Base-by-base conservation (phyloP, 2,329 filamentous ascomycete genomes). In the Bipolaris sorokiniana region DNA sequence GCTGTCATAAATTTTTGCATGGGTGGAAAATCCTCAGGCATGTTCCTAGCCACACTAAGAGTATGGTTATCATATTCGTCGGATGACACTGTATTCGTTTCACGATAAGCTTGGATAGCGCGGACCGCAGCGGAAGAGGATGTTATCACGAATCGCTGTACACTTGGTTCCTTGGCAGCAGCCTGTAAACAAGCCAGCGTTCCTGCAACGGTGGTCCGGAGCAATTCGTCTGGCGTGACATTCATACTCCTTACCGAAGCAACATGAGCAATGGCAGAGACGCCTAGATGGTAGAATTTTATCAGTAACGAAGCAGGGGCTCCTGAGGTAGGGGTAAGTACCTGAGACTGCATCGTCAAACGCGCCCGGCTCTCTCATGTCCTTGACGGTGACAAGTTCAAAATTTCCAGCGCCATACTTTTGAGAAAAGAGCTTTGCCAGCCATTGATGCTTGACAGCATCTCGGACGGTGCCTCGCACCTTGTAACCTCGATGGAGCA, bases 131-230 rank as follows among this genome's bases (percentile, higher is more conserved):
- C 64, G 18, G 73, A 78, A 13, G 76, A 79, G 1, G 77, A 80
- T 1, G 78, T 80, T 47, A 71, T 70, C 10, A 81, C 78, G 37
- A 80, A 71, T 4, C 77, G 68, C 57, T 78, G 78, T 23, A 84
- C 64, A 0, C 70, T 76, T 0, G 77, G 68, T 31, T 79, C 73
- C 22, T 75, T 75, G 2, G 70, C 63, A 0, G 79, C 78, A 1
- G 81, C 75, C 0, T 74, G 67, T 0, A 82, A 64, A n/a, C 79
- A 70, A 36, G 76, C 73, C 7, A 68, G 61, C 1, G 74, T 70
- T 5, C 77, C 77, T 1, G 66, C 61, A 7, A 81, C 66, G 0
- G 75, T 78, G 0, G 67, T 69, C 20, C 45, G 33, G 23, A 60
- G 26, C 40, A 60, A 42, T 34, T 60, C 46, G 2, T 47, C 45